phyloP scores from a whole-genome alignment of 371 early-diverging fungal species.

The Apophysomyces sp. region DNA sequence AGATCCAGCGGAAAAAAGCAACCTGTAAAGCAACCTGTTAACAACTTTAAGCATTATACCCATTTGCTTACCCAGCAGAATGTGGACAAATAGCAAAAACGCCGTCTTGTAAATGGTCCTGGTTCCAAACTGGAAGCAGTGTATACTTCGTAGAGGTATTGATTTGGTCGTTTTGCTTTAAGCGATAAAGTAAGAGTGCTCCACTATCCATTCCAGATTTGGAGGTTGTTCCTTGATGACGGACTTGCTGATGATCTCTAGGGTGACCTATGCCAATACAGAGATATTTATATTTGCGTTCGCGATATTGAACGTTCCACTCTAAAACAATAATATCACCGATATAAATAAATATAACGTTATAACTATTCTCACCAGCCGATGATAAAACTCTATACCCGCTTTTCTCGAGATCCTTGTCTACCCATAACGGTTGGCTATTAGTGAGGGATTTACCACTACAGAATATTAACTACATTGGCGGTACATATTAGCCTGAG shows the following conservation, averaged over 20 bases:
- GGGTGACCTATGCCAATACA: conserved; percentile 39
- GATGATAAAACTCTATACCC: conserved; percentile 18
- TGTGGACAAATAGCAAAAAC: conserved; percentile 44
- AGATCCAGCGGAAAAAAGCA: conserved; percentile 37
- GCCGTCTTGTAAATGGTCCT: conserved; percentile 34
- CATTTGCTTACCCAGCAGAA: conserved; percentile 30
- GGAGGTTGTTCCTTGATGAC: background rate
- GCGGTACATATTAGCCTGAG: background rate
- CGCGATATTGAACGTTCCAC: conserved; percentile 32
- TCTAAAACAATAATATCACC: conserved; percentile 10
- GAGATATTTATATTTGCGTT: conserved; percentile 31
- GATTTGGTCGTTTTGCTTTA: conserved; percentile 16
- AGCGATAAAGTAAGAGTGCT: conserved; percentile 30
- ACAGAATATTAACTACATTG: background rate
- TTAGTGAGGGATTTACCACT: conserved; percentile 20
- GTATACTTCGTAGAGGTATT: conserved; percentile 4
- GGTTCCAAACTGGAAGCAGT: conserved; percentile 29
- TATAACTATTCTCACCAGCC: conserved; percentile 11
- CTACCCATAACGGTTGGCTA: conserved; percentile 6
- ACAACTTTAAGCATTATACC: background rate
- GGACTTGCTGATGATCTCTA: conserved; percentile 9
- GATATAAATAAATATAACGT: background rate
- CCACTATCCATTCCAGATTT: conserved; percentile 27
- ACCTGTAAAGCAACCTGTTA: conserved; percentile 6
- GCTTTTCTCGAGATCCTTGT: conserved; percentile 11